Evolutionary conservation across 768 basidiomycete species (phyloP).

Genomic region (Boletus pseudo-olivaceus): DNA sequence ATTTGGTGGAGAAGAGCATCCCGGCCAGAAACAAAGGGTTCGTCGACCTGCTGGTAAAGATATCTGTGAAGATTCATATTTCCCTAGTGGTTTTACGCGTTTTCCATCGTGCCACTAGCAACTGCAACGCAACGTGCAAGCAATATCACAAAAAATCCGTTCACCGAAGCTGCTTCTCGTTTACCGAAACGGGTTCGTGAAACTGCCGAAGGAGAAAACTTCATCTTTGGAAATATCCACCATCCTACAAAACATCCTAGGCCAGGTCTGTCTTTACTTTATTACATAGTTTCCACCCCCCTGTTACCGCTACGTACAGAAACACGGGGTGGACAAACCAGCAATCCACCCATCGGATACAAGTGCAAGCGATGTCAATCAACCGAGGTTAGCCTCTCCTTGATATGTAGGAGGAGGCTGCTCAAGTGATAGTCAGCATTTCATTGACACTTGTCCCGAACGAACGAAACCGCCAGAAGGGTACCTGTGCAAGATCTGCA

Average conservation of each 20-base stretch:
- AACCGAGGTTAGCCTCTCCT: constrained; percentile 49
- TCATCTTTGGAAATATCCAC: constrained; percentile 62
- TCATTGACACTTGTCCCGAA: constrained; percentile 73
- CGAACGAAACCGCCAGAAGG: constrained; percentile 73
- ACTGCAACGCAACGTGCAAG: constrained; percentile 44
- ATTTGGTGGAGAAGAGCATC: constrained; percentile 64
- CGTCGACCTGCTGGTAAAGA: constrained; percentile 25
- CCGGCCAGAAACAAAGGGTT: constrained; percentile 81
- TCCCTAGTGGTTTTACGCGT: constrained; percentile 94
- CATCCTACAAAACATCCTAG: constrained; percentile 57
- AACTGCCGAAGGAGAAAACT: constrained; percentile 50
- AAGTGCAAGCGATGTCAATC: constrained; percentile 77
- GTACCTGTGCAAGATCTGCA: constrained; percentile 86
- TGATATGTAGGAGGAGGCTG: neutral
- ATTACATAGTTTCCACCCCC: neutral
- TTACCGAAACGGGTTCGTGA: constrained; percentile 54
- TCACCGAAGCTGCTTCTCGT: constrained; percentile 40
- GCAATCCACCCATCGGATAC: constrained; percentile 67
- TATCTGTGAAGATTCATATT: constrained; percentile 6
- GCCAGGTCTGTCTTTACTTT: constrained; percentile 39
- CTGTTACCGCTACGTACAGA: constrained; percentile 6
- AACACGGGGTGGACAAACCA: constrained; percentile 37
- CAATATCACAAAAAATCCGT: constrained; percentile 73
- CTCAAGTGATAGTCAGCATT: constrained; percentile 49
- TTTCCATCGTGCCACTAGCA: constrained; percentile 66